Evolutionary conservation across 2,329 filamentous ascomycete genomes (phyloP), one percentile per base, ranked within the genome.

Genomic region (Claviceps spartinae): DNA sequence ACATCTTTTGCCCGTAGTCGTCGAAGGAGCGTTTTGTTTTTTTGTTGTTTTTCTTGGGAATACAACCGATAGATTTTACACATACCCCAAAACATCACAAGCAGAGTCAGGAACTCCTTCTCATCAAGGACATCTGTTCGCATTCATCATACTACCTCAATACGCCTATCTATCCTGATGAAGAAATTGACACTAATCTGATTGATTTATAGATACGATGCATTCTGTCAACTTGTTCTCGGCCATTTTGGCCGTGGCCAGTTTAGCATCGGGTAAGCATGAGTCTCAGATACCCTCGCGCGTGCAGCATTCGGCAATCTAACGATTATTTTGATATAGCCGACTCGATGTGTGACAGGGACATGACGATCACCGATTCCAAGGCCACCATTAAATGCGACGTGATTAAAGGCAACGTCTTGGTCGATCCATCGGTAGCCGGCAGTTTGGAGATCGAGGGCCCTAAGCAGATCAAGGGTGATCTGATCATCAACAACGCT

Each of bases 391-490:
- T 91, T 54, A 67, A 76, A 57, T 95, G 90, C 78, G 65, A 70
- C n/a, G 85, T 78, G 52, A 76, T 87, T 64, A 70, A 78, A 49
- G 88, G 85, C 62, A 76, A 78, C 65, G 73, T 95, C 55, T 75
- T 79, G 56, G 76, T 95, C 58, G 75, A 74, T 55, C 72, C 73
- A 40, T 64, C 67, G 49, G 75, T 81, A 41, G 69, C 74, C 49
- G 78, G 77, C 47, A 66, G 68, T 56, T 75, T 95, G 59, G 68
- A 72, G 51, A 68, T 96, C 57, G 71, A 78, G 61, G 82, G 83
- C 49, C 69, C 79, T 46, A 61, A 78, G 62, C 60, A 72, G 56
- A 75, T 86, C 61, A 70, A 70, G 49, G 80, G 80, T 57, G 71
- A 76, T 62, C 65, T 86, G 52, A 75, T 78, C 46, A 69, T 78